phyloP scores from a whole-genome alignment of 2,329 filamentous ascomycete species.

The Botrytis tulipae region DNA sequence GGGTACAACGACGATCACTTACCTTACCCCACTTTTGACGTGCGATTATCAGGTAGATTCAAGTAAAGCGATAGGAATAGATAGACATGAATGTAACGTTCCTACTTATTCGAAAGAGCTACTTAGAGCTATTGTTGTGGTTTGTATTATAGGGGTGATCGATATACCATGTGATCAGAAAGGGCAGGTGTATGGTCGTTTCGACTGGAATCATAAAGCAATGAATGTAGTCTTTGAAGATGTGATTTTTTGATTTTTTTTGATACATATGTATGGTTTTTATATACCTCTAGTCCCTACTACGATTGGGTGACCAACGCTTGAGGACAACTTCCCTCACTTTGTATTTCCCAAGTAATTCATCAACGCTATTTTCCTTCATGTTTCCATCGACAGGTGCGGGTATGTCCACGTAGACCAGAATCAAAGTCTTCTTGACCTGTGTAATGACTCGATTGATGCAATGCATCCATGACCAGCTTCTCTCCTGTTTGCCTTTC shows the following conservation, averaged over 20 bases:
- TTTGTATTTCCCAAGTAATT: conserved; percentile 65
- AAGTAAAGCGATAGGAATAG: not conserved
- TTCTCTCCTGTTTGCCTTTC: conserved; percentile 49
- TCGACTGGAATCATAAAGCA: not conserved
- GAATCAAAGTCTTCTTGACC: conserved; percentile 83
- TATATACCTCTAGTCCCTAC: not conserved
- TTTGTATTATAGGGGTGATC: not conserved
- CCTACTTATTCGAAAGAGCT: not conserved
- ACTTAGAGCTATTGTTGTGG: not conserved
- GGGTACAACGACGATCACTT: conserved; percentile 1
- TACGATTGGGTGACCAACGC: conserved; percentile 79
- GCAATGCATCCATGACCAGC: conserved; percentile 84
- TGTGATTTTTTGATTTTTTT: not conserved
- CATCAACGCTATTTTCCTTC: conserved; percentile 56
- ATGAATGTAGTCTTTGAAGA: not conserved
- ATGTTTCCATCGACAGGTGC: conserved; percentile 54
- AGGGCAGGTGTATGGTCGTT: not conserved
- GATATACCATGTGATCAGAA: not conserved
- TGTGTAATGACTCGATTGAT: conserved; percentile 87
- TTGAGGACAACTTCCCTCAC: conserved; percentile 78
- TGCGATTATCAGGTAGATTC: not conserved
- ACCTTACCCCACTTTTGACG: conserved; percentile 13
- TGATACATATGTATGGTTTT: not conserved
- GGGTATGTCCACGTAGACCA: conserved; percentile 91
- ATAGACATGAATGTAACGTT: conserved; percentile 17